These are phyloP conservation scores for Yarrowia phangngaensis DNA, from an alignment of 805 yeast genomes.

Conservation along the genomic window DNA sequence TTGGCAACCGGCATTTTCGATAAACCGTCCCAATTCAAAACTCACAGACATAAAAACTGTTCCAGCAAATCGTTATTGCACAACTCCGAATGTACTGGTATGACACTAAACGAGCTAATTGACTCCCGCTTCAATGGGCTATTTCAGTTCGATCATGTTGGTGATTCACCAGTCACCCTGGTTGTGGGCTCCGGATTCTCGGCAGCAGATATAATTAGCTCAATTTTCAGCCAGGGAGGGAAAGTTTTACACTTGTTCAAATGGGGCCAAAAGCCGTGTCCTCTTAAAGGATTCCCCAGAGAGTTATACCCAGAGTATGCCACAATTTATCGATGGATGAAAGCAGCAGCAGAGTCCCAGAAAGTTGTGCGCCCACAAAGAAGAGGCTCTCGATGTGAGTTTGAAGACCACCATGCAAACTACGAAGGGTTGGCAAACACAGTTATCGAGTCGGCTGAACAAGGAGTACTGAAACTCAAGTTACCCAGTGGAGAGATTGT, in stretches of 20 bases:
- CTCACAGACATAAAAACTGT: conserved; percentile 17
- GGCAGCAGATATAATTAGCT: conserved; percentile 39
- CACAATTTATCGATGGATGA: conserved; percentile 34
- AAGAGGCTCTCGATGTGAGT: conserved; percentile 1
- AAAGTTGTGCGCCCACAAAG: too few species aligned
- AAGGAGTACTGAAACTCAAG: conserved; percentile 29
- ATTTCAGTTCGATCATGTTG: conserved; percentile 7
- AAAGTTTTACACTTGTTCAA: conserved; percentile 34
- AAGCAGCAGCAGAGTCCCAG: conserved; percentile 26
- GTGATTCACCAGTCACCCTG: conserved; percentile 3
- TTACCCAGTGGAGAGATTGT: conserved; percentile 28
- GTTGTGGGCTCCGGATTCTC: conserved; percentile 39
- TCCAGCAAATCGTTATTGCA: conserved; percentile 12
- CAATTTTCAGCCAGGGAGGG: conserved; percentile 21
- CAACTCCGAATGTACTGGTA: conserved; percentile 23
- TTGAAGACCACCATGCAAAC: conserved; percentile 1
- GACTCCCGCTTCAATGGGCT: conserved; percentile 20
- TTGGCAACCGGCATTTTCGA: conserved; percentile 37
- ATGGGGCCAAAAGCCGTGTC: conserved; percentile 35
- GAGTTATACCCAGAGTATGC: conserved; percentile 40
- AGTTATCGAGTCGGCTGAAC: conserved; percentile 24
- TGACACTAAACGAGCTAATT: conserved; percentile 16
- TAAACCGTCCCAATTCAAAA: conserved; percentile 28
- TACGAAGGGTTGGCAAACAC: conserved; percentile 34
- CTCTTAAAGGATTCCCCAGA: conserved; percentile 35